Base-by-base conservation (phyloP, 1,284 basidiomycete species). In the Blastosporella zonata region DNA sequence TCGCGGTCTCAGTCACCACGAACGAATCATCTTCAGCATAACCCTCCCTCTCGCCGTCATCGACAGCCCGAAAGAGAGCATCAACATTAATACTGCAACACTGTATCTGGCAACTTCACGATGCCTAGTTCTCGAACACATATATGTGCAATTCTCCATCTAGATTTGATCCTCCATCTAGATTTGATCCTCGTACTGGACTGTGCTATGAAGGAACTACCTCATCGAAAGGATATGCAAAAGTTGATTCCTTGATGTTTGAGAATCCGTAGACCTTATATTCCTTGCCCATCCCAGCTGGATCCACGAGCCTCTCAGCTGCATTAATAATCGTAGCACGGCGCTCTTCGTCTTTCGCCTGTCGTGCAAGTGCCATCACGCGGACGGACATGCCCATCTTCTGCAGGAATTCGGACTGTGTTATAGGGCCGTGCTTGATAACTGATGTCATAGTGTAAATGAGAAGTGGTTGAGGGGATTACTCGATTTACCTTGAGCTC, bases 401-500 rank as follows among this genome's bases (percentile, higher is more conserved):
- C n/a, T 71, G 68, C 15, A 95, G 74, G 68, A 94, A 94, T 2
- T 70, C 67, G 1, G 75, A 70, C 67, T 95, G 92, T 0, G 81
- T 62, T 15, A 93, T 71, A 0, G 85, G 84, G 0, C 87, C 87
- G 38, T 84, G 75, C 0, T 79, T 70, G 10, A 64, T 62, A 10
- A 77, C 78, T 64, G 70, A 28, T 15, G 31, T 27, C 10, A 13
- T n/a, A 36, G 35, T 25, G 15, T 73, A 2, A 42, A 75, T 49
- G 33, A 35, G 23, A 25, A 23, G 18, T 35, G 12, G 28, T 36
- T 20, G 25, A 50, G 18, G 46, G 34, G 23, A 20, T 13, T 27
- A n/a, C 25, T 46, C 23, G 0, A 62, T 78, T 22, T 55, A 88
- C 88, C 84, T 2, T 79, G 67, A 47, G 79, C 81, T 0, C 67